A percentile compares a stretch with the other conserved stretches of the same genome.
These are phyloP conservation scores for Candolleomyces eurysporus DNA, from an alignment of 768 basidiomycete species.

Conservation along the genomic window DNA sequence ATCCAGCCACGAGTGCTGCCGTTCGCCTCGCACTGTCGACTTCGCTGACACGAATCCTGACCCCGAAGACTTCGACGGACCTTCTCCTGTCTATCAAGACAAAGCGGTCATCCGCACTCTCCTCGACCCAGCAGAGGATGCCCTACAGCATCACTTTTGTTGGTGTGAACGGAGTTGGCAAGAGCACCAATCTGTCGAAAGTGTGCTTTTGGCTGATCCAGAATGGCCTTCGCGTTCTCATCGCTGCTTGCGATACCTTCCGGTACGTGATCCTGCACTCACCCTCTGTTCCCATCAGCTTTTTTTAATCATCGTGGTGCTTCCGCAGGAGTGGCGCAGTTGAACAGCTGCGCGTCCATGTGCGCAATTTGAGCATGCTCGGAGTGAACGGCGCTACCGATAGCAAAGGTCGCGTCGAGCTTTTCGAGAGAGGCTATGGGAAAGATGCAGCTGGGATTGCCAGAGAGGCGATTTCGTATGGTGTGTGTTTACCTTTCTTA, in stretches of 20 bases:
- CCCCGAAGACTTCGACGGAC: slow-evolving; percentile 97
- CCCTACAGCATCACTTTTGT: slow-evolving; percentile 96
- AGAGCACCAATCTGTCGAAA: slow-evolving; percentile 96
- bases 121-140: slow-evolving; percentile 72
- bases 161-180: slow-evolving; percentile 98
- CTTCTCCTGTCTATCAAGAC: slow-evolving; percentile 88
- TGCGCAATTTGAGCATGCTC: slow-evolving; percentile 88
- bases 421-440: slow-evolving; percentile 96
- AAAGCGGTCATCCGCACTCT: slow-evolving; percentile 72
- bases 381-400: slow-evolving; percentile 63
- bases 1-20: slow-evolving; percentile 75
- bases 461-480: slow-evolving; percentile 89
- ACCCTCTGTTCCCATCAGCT: neutral
- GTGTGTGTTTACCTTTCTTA: slow-evolving; percentile 37
- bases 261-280: slow-evolving; percentile 42
- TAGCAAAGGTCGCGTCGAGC: slow-evolving; percentile 79
- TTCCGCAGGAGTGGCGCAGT: slow-evolving; percentile 84
- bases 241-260: slow-evolving; percentile 99
- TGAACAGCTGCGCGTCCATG: slow-evolving; percentile 95
- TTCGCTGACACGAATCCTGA: slow-evolving; percentile 89
- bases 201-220: slow-evolving; percentile 99
- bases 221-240: slow-evolving; percentile 88
- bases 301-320: neutral
- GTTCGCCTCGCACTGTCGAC: slow-evolving; percentile 81
- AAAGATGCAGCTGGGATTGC: slow-evolving; percentile 99